Conservation (phyloP, 805 yeast species). For the Cyberlindnera americana region DNA sequence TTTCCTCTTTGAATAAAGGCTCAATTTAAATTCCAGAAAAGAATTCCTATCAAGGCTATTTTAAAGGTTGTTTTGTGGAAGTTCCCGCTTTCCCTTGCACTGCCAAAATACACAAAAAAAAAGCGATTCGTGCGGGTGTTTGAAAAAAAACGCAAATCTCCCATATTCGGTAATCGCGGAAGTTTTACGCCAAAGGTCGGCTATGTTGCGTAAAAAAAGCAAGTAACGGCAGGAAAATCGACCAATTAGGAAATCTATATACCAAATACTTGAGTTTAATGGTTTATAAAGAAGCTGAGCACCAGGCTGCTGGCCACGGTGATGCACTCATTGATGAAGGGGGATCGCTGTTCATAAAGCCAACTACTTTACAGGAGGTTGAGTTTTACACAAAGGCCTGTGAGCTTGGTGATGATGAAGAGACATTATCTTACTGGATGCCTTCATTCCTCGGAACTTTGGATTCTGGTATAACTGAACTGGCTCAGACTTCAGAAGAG, state of each 20-base stretch:
- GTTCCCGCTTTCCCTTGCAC: neutral
- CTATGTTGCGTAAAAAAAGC: neutral
- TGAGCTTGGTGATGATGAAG: slow-evolving; percentile 20
- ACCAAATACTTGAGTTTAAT: too few species aligned
- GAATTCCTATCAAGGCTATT: too few species aligned
- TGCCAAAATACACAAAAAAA: neutral
- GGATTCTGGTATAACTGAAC: slow-evolving; percentile 39
- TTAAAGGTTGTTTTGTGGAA: too few species aligned
- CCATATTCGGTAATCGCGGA: neutral
- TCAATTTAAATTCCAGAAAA: too few species aligned
- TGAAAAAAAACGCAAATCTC: neutral
- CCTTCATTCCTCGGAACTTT: slow-evolving; percentile 65
- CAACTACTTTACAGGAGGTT: slow-evolving; percentile 59
- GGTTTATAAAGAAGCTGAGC: slow-evolving; percentile 28
- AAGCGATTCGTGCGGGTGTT: too few species aligned
- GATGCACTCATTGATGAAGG: slow-evolving; percentile 64
- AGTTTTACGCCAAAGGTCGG: neutral
- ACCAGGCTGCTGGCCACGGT: slow-evolving; percentile 91
- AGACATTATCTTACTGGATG: slow-evolving; percentile 47
- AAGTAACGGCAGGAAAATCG: neutral
- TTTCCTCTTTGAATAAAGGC: too few species aligned
- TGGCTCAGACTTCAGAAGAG: slow-evolving; percentile 22
- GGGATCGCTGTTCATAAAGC: slow-evolving; percentile 73
- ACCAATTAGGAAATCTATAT: neutral
- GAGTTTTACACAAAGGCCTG: slow-evolving; percentile 58